Evolutionary conservation across 169 alveolate species (phyloP), one percentile per base, ranked within the genome.

Genomic region (Cryptosporidium andersoni): DNA sequence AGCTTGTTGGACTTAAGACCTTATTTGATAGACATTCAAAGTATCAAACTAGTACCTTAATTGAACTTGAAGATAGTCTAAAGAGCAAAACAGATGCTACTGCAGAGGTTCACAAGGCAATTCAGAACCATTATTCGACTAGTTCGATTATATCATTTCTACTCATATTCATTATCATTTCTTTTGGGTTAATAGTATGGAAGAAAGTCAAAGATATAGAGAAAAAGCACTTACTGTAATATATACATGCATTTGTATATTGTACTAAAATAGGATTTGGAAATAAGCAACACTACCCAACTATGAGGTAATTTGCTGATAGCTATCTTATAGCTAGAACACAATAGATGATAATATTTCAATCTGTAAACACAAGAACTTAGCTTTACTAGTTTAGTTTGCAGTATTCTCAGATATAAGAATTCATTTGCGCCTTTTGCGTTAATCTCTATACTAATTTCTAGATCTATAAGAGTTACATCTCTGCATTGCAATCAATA

Each of bases 181-280:
- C 74, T 12, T 90, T 90, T 67, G 93, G 90, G 12, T 16, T 90
- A 25, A 62, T 88, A n/a, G 81, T 89, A 5, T 90, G 91, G 92
- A 90, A 82, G 52, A 81, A 81, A 45, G 82, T 90, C 66, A 88
- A 85, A 45, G 93, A 88, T 48, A 90, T 90, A 53, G 93, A 90
- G 65, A 90, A 90, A 88, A 90, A 90, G 64, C 93, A 90, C 64
- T 80, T 81, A 65, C 88, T 90, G 40, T 90, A 74, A 60, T 45
- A 40, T 37, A n/a, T 6, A 12, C 48, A 64, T 64, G 48, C 12
- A 64, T 25, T 25, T 25, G 25, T 25, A 25, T 25, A 25, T 25
- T 25, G 25, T 0, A 25, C 25, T 25, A 25, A 25, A 25, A 25
- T 25, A 25, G 25, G 25, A 25, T 25, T 25, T 25, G 25, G 25